A percentile compares a stretch with the other conserved stretches of the same genome.
phyloP scores from a whole-genome alignment of 768 basidiomycete genomes.

The Dentipellis sp. region DNA sequence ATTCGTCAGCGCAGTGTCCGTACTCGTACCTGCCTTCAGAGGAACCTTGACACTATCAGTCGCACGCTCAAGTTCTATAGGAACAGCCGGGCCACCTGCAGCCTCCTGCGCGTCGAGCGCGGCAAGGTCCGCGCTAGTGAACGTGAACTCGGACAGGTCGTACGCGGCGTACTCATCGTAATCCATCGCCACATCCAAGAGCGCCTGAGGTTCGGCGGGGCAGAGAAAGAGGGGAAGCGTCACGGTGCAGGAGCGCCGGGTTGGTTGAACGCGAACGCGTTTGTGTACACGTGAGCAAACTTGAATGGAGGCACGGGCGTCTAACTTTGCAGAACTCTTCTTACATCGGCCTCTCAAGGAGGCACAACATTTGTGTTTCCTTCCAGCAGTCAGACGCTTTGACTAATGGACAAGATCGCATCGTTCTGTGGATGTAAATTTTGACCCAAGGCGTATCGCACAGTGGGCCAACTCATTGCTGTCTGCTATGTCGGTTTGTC shows the following conservation, averaged over 20 bases:
- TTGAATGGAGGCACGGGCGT: too few relatives aligned
- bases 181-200: background rate
- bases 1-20: background rate
- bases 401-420: too few relatives aligned
- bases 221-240: background rate
- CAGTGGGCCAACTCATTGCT: too few relatives aligned
- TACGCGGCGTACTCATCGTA: conserved; percentile 13
- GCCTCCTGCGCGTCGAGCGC: conserved; percentile 4
- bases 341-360: too few relatives aligned
- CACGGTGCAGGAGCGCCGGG: background rate
- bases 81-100: conserved; percentile 10
- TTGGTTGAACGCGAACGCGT: too few relatives aligned
- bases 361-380: too few relatives aligned
- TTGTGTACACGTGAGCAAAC: too few relatives aligned
- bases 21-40: background rate
- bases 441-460: too few relatives aligned
- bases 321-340: too few relatives aligned
- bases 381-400: too few relatives aligned
- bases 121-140: conserved; percentile 4
- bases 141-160: conserved; percentile 15
- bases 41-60: conserved; percentile 9
- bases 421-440: too few relatives aligned
- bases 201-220: background rate
- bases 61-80: conserved; percentile 4
- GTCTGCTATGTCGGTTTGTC: too few relatives aligned